Base-by-base conservation (phyloP, 345 rosid species). In the Citropsis articulata region DNA sequence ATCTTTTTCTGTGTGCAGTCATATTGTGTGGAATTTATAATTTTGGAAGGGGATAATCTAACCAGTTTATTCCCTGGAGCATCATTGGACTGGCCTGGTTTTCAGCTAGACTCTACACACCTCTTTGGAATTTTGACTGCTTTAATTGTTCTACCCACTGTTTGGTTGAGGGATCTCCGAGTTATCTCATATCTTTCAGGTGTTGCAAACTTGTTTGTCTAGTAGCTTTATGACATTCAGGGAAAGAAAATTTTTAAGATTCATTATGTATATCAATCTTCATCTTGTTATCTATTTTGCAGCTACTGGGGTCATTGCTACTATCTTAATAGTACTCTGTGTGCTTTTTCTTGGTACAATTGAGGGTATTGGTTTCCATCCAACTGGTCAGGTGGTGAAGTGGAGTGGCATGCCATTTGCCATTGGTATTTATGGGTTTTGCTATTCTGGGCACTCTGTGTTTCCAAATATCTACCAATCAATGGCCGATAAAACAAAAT, bases 401-500 rank as follows among this genome's bases (percentile, higher is more conserved):
- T 89, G 91, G 94, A 90, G 84, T 64, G 98, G 97, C 35, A 80
- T 95, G 84, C 99, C 99, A 8, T 88, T 93, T 89, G 94, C 90
- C 2, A 81, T 91, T 81, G 99, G 99, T 79, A 91, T 93, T 5
- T 90, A 89, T 45, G 96, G 96, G 30, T 95, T 95, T 83, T 92
- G 97, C 81, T 89, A 75, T 42, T 85, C 97, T 31, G 98, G 93
- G 18, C 99, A 95, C 74, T 87, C 99, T 33, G 98, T 95, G 69
- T 90, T 95, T 78, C 98, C 99, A 25, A 95, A 95, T 77, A 92
- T 95, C 74, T 93, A 95, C 80, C 99, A 95, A 66, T 92, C 99
- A 45, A 95, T 95, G 99, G 99, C 97, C 69, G 94, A 93, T 81
- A 95, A 95, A 88, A 85, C 83, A 72, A 79, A 95, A 79, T 95